Percentiles rank a stretch among this genome's conserved stretches.
Evolutionary conservation across 176 grass and related monocot species (phyloP).

Genomic region (Rhipidocladum racemiflorum): DNA sequence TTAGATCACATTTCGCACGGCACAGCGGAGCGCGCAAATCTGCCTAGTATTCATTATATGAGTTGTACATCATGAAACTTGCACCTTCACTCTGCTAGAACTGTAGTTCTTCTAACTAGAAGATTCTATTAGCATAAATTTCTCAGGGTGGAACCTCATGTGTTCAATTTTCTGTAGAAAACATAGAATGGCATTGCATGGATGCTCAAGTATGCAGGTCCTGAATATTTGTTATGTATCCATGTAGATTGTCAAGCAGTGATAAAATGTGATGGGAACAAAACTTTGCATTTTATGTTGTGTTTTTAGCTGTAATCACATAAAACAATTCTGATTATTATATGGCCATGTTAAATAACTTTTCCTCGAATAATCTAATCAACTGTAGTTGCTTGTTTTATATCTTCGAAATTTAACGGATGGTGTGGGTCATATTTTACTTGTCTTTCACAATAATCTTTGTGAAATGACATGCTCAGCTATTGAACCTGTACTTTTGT

Average conservation of each 20-base stretch:
- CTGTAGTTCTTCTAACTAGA: no score
- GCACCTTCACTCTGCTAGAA: neutral
- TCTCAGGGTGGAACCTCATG: neutral
- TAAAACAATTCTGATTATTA: neutral
- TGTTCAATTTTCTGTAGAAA: neutral
- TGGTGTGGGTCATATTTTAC: neutral
- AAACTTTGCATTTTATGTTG: constrained; percentile 1
- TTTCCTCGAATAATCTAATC: neutral
- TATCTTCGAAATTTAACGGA: neutral
- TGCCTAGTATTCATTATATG: no score
- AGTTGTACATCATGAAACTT: neutral
- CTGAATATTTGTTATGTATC: neutral
- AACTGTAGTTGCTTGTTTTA: neutral
- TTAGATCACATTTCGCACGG: no score
- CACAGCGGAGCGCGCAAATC: no score
- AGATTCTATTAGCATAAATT: neutral
- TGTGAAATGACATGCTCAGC: neutral
- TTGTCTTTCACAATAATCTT: neutral
- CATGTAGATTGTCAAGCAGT: neutral
- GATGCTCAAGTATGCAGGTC: neutral
- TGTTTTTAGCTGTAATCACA: neutral
- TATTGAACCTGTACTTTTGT: neutral
- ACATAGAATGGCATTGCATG: no score
- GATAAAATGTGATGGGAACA: neutral
- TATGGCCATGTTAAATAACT: neutral